Evolutionary conservation across 306 rosid species (phyloP), one percentile per base, ranked within the genome.

Genomic region (Psophocarpus tetragonolobus): DNA sequence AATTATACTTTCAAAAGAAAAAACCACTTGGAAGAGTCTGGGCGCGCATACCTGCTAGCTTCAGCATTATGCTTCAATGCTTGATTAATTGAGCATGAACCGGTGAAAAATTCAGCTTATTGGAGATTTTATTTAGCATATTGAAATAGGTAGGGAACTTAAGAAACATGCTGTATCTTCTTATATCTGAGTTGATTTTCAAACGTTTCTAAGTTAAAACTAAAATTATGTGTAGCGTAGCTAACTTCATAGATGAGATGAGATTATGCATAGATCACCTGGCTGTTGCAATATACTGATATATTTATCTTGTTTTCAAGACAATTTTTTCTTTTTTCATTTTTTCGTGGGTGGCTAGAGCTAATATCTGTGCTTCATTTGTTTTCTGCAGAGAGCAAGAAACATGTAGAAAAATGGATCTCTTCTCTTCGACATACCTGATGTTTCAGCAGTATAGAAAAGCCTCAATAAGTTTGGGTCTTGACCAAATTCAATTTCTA

Each of bases 371-470:
- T 79, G 68, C 69, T 82, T 68, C 27, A 68, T 82, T 44, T 87
- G 64, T 24, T 15, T 26, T 82, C 36, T 89, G 87, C 92, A 93
- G 96, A 85, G 50, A 85, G 87, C 87, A 85, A 68, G 83, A 87
- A 84, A 53, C 71, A 79, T 63, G 80, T 89, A 80, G 90, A 92
- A 79, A 85, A 79, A 44, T 91, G 91, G 92, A 89, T 90, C 47
- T 83, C 91, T 74, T 82, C 96, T 57, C 90, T 90, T 18, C 80
- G 80, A 36, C 89, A 77, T 77, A 62, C 85, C 78, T 92, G 88
- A 88, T 47, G 53, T 47, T 4, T 47, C 53, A 13, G 51, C 51
- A 44, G 51, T 14, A 44, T 44, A 44, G 20, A 15, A 44, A 17
- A 44, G 8, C 51, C 51, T 44, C 18, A 44, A 44, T 44, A 41